A percentile compares a stretch with the other conserved stretches of the same genome.
phyloP scores from a whole-genome alignment of 495 filamentous ascomycete genomes.

The Tuber umbilicatum region DNA sequence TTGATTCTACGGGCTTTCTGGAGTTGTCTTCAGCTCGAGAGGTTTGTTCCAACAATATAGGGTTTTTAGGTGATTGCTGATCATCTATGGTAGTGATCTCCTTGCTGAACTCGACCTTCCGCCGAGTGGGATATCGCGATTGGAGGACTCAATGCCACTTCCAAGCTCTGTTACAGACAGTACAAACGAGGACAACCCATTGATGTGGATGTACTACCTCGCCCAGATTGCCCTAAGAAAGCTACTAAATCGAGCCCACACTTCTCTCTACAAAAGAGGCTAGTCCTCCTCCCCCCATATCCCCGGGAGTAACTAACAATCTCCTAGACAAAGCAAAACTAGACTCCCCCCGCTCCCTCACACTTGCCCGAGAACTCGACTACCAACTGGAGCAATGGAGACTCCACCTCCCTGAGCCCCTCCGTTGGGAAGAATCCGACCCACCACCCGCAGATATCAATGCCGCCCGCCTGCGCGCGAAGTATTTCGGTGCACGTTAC shows the following conservation, averaged over 20 bases:
- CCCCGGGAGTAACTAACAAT: conserved; percentile 2
- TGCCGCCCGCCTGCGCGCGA: conserved; percentile 75
- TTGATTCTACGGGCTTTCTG: conserved; percentile 75
- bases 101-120: conserved; percentile 81
- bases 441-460: conserved; percentile 69
- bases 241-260: conserved; percentile 75
- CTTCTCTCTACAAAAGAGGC: conserved; percentile 63
- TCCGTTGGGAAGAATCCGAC: conserved; percentile 63
- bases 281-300: conserved; percentile 11
- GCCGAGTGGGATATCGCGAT: conserved; percentile 67
- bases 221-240: conserved; percentile 82
- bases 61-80: neutral
- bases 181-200: conserved; percentile 46
- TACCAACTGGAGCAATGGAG: conserved; percentile 48
- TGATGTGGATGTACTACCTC: conserved; percentile 71
- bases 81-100: conserved; percentile 60
- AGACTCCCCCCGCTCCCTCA: conserved; percentile 38
- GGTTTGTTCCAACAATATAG: conserved; percentile 48
- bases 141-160: conserved; percentile 60
- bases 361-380: conserved; percentile 43
- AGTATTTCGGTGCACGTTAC: conserved; percentile 86
- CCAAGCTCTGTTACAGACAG: conserved; percentile 49
- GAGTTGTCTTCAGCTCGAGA: conserved; percentile 92
- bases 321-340: conserved; percentile 28
- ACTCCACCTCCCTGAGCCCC: conserved; percentile 43